Conservation (phyloP, 805 yeast genomes). For the Wickerhamiella vanderwaltii region DNA sequence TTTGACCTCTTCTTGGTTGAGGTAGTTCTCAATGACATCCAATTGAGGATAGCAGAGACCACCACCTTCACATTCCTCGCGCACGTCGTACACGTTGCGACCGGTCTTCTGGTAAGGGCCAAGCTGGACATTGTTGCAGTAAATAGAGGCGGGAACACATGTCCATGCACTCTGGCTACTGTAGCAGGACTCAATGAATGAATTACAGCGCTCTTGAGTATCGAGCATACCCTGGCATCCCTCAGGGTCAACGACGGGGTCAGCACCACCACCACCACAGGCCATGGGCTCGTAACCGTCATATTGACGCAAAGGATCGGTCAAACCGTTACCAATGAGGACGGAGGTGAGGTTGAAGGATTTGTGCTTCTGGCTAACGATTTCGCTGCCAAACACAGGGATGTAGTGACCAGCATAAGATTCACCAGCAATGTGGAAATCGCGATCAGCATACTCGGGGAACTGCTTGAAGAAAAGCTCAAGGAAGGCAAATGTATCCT, state of each 20-base stretch:
- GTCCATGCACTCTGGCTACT: conserved; percentile 60
- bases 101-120: conserved; percentile 82
- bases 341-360: conserved; percentile 65
- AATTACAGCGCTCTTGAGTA: conserved; percentile 64
- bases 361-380: conserved; percentile 47
- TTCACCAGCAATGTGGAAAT: conserved; percentile 89
- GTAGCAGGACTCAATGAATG: conserved; percentile 70
- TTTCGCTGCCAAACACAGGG: conserved; percentile 62
- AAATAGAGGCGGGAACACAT: conserved; percentile 83
- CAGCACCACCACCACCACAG: conserved; percentile 80
- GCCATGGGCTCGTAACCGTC: conserved; percentile 87
- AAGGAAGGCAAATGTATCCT: conserved; percentile 79
- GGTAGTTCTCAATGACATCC: conserved; percentile 57
- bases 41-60: conserved; percentile 62
- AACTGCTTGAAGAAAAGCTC: conserved; percentile 78
- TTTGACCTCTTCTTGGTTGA: conserved; percentile 63
- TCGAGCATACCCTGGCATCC: conserved; percentile 63
- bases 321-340: conserved; percentile 86
- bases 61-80: conserved; percentile 56
- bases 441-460: conserved; percentile 51
- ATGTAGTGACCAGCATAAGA: conserved; percentile 93
- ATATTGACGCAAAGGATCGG: conserved; percentile 78
- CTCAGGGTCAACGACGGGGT: conserved; percentile 58
- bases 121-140: conserved; percentile 64
- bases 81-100: conserved; percentile 80